Base-by-base conservation (phyloP, 2,329 filamentous ascomycete species). In the Phaeosphaeriaceae sp. region DNA sequence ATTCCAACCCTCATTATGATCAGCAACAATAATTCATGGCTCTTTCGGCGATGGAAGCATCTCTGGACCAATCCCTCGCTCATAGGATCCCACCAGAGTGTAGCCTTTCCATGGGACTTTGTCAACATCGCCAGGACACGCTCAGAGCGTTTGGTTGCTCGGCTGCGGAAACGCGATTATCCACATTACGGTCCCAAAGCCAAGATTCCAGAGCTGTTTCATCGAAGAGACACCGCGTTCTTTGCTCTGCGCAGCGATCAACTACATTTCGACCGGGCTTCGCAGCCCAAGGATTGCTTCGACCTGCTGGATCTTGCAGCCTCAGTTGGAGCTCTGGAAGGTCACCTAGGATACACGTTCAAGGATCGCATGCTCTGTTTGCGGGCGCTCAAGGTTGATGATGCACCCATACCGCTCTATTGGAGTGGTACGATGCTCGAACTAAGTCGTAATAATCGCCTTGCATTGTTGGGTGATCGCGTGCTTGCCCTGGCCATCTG, bases 391-490 rank as follows among this genome's bases (percentile, higher is more conserved):
- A 69, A 70, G 44, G 21, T 42, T 7, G 61, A 56, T 11, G 36
- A 49, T n/a, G 36, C 6, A 6, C 7, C 15, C 17, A 22, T 11
- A n/a, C 60, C 63, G 10, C 50, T 70, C 4, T 63, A 64, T 31
- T 67, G 61, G 41, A 49, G 63, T n/a, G 67, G 66, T 3, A 44
- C 40, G 7, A 27, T 55, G 9, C 42, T 53, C 22, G 49, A 51
- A n/a, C 22, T 63, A 7, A 48, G 33, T 7, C n/a, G 10, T 3
- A 69, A 70, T 52, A 66, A 62, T 5, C 62, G 67, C 11, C 48
- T 71, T n/a, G 67, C 67, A 21, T 54, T 71, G 11, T 27, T 70
- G 7, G 68, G 67, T n/a, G 67, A 71, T 53, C 62, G 66, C 17
- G 56, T 58, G 5, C 50, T 69, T 15, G 27, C 31, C 20, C 36